A percentile compares a stretch with the other conserved stretches of the same genome.
Conservation (phyloP, 164 flowering plant species). For the Kalanchoe fedtschenkoi region DNA sequence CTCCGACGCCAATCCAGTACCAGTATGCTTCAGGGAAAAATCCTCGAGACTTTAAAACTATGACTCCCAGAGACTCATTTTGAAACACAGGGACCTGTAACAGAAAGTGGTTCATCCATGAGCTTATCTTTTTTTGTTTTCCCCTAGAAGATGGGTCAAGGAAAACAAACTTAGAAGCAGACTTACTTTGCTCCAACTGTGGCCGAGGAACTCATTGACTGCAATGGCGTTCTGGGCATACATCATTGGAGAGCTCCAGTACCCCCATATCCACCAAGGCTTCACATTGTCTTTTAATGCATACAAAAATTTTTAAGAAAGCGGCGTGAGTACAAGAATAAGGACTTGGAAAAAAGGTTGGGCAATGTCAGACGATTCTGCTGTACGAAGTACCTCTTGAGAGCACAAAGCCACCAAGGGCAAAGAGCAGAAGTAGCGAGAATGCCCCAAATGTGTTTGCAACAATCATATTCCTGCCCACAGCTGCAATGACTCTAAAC, state of each 20-base stretch:
- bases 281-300: conserved; percentile 53
- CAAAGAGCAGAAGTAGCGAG: conserved; percentile 24
- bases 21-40: conserved; percentile 23
- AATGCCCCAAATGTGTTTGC: conserved; percentile 45
- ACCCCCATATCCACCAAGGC: conserved; percentile 64
- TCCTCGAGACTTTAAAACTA: conserved; percentile 18
- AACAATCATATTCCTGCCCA: conserved; percentile 39
- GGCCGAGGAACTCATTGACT: conserved; percentile 48
- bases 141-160: background rate
- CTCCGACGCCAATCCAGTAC: conserved; percentile 35
- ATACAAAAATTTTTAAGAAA: conserved; percentile 10
- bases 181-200: conserved; percentile 48
- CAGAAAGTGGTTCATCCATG: background rate
- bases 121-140: background rate
- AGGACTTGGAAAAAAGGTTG: background rate
- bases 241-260: conserved; percentile 55
- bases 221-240: conserved; percentile 41
- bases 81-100: conserved; percentile 13
- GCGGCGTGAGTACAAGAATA: background rate
- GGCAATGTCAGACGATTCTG: background rate
- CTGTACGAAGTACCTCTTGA: conserved; percentile 52
- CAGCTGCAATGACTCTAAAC: conserved; percentile 32
- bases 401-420: conserved; percentile 36
- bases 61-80: conserved; percentile 20
- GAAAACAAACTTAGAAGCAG: too few species aligned